Evolutionary conservation across 306 rosid genomes (phyloP).

Genomic region (Neltuma alba): DNA sequence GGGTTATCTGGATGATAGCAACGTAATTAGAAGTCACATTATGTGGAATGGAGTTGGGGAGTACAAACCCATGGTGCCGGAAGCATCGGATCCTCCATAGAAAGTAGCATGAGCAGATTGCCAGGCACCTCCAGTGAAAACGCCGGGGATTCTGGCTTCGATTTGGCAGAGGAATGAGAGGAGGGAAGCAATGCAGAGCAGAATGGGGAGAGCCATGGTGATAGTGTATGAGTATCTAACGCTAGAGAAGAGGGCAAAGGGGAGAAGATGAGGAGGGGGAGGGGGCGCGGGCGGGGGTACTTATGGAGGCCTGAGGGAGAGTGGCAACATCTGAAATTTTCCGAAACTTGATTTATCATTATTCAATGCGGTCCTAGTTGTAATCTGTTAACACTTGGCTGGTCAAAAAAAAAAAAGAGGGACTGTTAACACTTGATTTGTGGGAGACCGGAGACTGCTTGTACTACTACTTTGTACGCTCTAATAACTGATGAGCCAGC

Average conservation of each 20-base stretch:
- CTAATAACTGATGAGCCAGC: background rate
- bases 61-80: slow-evolving; percentile 93
- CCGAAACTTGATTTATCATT: slow-evolving; percentile 10
- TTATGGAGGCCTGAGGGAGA: slow-evolving; percentile 53
- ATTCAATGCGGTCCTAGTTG: slow-evolving; percentile 9
- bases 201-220: slow-evolving; percentile 42
- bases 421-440: background rate
- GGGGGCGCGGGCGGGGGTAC: slow-evolving; percentile 49
- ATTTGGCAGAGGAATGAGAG: slow-evolving; percentile 45
- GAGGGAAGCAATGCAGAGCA: slow-evolving; percentile 45
- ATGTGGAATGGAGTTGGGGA: background rate
- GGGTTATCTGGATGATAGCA: background rate
- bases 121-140: slow-evolving; percentile 75
- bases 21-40: slow-evolving; percentile 40
- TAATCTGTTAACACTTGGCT: too few species aligned
- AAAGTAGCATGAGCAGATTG: slow-evolving; percentile 90
- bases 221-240: background rate
- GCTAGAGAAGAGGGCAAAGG: background rate
- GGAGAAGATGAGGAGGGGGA: slow-evolving; percentile 35
- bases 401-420: too few species aligned
- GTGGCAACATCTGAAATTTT: slow-evolving; percentile 47
- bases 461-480: background rate
- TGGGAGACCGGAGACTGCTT: slow-evolving; percentile 24
- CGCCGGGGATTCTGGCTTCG: slow-evolving; percentile 82
- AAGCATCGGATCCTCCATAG: slow-evolving; percentile 94